Evolutionary conservation across 441 rosid genomes (phyloP).

Genomic region (Macaranga tanarius): DNA sequence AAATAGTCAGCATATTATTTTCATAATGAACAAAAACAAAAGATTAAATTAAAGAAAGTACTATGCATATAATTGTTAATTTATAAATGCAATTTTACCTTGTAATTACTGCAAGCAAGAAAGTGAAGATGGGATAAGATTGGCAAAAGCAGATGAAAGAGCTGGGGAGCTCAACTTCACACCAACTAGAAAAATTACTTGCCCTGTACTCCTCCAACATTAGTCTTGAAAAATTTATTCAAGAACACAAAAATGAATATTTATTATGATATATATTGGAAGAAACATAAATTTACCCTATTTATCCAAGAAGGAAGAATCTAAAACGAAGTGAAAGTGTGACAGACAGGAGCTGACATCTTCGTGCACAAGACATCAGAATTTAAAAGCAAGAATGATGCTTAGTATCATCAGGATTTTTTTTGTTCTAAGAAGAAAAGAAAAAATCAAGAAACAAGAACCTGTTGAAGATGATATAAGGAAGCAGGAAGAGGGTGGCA

Average conservation of each 20-base stretch:
- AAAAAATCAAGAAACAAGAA: conserved; percentile 4
- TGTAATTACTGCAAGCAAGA: conserved; percentile 47
- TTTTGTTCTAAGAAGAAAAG: not conserved
- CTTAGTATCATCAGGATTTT: too few relatives aligned
- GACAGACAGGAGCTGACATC: conserved; percentile 32
- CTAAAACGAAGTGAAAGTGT: conserved; percentile 29
- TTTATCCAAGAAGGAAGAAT: conserved; percentile 42
- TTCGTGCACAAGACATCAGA: conserved; percentile 29
- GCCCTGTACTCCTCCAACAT: conserved; percentile 44
- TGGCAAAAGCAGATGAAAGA: conserved; percentile 45
- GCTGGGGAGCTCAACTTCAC: conserved; percentile 51
- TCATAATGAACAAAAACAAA: not conserved
- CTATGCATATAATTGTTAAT: too few relatives aligned
- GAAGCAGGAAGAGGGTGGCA: conserved; percentile 38
- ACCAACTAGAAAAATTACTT: conserved; percentile 30
- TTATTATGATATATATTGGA: not conserved
- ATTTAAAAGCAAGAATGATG: too few relatives aligned
- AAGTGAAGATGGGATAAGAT: conserved; percentile 51
- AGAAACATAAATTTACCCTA: conserved; percentile 30
- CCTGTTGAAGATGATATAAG: conserved; percentile 41
- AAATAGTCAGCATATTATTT: too few relatives aligned
- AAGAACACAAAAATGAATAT: too few relatives aligned
- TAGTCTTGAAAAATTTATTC: too few relatives aligned
- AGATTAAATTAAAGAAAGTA: too few relatives aligned
- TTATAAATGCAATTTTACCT: conserved; percentile 25